These are phyloP conservation scores for Aspergillus fischeri DNA, from an alignment of 2,329 filamentous ascomycete genomes.

Conservation along the genomic window DNA sequence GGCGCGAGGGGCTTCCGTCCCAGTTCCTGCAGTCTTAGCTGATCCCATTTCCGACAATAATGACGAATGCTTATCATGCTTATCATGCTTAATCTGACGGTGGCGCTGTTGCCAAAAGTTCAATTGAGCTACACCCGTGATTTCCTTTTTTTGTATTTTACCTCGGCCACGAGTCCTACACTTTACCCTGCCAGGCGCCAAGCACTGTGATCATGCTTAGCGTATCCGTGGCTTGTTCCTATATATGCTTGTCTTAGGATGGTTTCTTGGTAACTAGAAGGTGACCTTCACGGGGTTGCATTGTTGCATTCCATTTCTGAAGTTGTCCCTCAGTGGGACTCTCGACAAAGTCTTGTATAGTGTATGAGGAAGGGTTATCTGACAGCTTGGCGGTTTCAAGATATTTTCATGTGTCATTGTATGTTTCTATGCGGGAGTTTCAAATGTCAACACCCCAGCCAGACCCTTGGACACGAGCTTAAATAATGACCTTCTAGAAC, in stretches of 20 bases:
- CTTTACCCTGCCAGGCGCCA: not conserved
- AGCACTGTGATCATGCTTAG: not conserved
- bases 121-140: not conserved
- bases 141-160: not conserved
- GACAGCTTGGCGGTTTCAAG: not conserved
- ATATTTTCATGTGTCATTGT: not conserved
- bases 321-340: not conserved
- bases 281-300: not conserved
- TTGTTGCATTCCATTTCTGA: not conserved
- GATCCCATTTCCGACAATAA: not conserved
- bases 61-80: not conserved
- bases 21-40: slow-evolving; percentile 24
- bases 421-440: not conserved
- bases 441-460: not conserved
- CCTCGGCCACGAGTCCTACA: not conserved
- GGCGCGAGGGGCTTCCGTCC: slow-evolving; percentile 12
- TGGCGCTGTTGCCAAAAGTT: not conserved
- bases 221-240: not conserved
- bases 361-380: not conserved
- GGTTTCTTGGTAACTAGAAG: not conserved
- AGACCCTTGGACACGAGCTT: not conserved
- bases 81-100: not conserved
- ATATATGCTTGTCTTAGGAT: not conserved
- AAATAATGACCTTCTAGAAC: not conserved
- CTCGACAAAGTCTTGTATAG: not conserved